A percentile compares a stretch with the other conserved stretches of the same genome.
Conservation (phyloP, 257 asterid species). For the Nyctanthes arbortristis region DNA sequence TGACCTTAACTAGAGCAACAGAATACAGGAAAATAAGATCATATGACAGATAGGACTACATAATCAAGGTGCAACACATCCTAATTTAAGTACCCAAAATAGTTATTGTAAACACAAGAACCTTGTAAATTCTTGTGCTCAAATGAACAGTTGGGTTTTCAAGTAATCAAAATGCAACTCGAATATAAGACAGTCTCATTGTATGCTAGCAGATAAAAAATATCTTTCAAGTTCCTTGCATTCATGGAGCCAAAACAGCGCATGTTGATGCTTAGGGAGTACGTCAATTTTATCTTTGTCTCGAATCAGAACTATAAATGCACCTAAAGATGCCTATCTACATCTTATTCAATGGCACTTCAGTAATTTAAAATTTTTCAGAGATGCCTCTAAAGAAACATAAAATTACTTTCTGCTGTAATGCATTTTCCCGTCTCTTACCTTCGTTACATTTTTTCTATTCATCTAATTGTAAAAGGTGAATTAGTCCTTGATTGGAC, state of each 20-base stretch:
- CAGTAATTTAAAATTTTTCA: neutral
- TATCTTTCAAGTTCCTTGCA: neutral
- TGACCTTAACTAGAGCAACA: constrained; percentile 10
- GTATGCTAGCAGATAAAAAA: neutral
- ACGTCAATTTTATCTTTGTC: neutral
- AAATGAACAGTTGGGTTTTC: neutral
- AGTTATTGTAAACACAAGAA: constrained; percentile 5
- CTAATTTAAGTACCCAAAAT: constrained; percentile 14
- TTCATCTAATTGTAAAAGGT: neutral
- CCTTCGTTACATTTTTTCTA: neutral
- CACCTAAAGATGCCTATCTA: neutral
- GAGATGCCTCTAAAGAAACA: neutral
- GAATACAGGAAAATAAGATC: neutral
- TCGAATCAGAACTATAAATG: neutral
- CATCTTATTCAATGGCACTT: neutral
- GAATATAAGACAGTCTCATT: constrained; percentile 11
- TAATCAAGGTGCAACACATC: constrained; percentile 3
- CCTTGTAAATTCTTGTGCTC: constrained; percentile 10
- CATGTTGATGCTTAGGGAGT: neutral
- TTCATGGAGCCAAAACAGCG: constrained; percentile 4
- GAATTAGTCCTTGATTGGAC: neutral
- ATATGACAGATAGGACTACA: constrained; percentile 12
- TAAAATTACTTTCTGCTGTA: neutral
- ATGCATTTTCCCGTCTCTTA: neutral
- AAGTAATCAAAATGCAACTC: neutral